phyloP scores from a whole-genome alignment of 768 basidiomycete genomes.

The Mycena kentingensis region DNA sequence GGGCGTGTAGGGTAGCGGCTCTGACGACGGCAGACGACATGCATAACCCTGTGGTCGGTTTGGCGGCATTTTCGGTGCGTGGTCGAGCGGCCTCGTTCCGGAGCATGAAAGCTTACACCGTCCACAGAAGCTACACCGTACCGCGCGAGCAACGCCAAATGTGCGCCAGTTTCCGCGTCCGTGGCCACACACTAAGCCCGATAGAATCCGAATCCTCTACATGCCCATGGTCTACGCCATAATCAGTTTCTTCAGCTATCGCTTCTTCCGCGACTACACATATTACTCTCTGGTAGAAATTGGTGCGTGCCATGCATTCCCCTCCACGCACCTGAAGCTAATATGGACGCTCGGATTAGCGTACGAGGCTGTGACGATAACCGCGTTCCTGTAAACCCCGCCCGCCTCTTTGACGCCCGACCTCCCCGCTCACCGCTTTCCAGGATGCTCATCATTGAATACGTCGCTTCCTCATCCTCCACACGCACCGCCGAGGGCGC shows the following conservation, averaged over 20 bases:
- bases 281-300: conserved; percentile 50
- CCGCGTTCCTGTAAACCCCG: conserved; percentile 76
- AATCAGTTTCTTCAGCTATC: conserved; percentile 85
- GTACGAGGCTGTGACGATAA: conserved; percentile 80
- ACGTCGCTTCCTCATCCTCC: conserved; percentile 68
- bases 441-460: conserved; percentile 82
- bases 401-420: conserved; percentile 2
- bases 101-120: not conserved
- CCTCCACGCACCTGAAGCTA: not conserved
- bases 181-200: conserved; percentile 5
- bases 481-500: conserved; percentile 66
- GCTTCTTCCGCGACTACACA: conserved; percentile 77
- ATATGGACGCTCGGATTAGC: conserved; percentile 43
- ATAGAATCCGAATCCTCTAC: conserved; percentile 73
- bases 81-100: not conserved
- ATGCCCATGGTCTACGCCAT: conserved; percentile 84
- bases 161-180: conserved; percentile 39
- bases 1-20: not conserved
- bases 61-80: conserved; percentile 5
- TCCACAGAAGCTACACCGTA: conserved; percentile 67
- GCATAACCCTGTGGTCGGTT: conserved; percentile 15
- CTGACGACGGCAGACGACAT: conserved; percentile 4
- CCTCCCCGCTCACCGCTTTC: not conserved
- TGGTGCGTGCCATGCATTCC: conserved; percentile 27
- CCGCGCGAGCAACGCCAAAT: conserved; percentile 79